Percentiles rank a stretch among this genome's conserved stretches.
These are phyloP conservation scores for Voacanga thouarsii DNA, from an alignment of 257 asterid species.

Conservation along the genomic window DNA sequence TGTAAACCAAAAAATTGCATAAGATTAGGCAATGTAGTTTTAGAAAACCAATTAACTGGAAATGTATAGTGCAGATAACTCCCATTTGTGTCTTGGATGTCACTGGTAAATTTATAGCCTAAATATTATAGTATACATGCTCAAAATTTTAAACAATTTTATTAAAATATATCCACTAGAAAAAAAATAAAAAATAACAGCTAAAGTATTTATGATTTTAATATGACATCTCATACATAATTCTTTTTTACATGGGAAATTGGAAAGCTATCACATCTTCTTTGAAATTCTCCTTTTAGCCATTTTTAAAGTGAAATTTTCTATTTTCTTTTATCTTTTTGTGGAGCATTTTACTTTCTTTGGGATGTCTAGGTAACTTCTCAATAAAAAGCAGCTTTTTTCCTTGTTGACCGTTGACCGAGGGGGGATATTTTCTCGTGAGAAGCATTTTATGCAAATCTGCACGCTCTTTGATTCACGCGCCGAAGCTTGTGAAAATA, in stretches of 20 bases:
- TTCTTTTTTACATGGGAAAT: background rate
- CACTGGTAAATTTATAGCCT: too few species aligned
- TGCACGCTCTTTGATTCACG: slow-evolving; percentile 11
- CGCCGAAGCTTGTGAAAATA: slow-evolving; percentile 5
- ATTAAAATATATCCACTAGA: too few species aligned
- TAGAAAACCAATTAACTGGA: too few species aligned
- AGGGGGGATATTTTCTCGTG: slow-evolving; percentile 11
- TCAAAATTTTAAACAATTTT: too few species aligned
- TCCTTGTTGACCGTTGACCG: slow-evolving; percentile 33
- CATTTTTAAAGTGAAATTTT: background rate
- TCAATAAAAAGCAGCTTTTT: slow-evolving; percentile 21
- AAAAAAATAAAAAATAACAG: too few species aligned
- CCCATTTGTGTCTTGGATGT: too few species aligned
- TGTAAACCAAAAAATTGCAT: too few species aligned
- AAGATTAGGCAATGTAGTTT: too few species aligned
- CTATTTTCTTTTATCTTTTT: background rate
- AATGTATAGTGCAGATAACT: too few species aligned
- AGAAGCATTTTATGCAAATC: slow-evolving; percentile 2
- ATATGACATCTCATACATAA: too few species aligned
- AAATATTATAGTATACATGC: too few species aligned
- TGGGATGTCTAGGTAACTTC: slow-evolving; percentile 13
- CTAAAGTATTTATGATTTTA: too few species aligned
- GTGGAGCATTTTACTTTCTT: background rate
- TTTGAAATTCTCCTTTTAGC: background rate
- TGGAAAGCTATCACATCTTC: background rate